Evolutionary conservation across 2,329 filamentous ascomycete genomes (phyloP), one percentile per base, ranked within the genome.

Genomic region (Chrysoporthe cubensis): DNA sequence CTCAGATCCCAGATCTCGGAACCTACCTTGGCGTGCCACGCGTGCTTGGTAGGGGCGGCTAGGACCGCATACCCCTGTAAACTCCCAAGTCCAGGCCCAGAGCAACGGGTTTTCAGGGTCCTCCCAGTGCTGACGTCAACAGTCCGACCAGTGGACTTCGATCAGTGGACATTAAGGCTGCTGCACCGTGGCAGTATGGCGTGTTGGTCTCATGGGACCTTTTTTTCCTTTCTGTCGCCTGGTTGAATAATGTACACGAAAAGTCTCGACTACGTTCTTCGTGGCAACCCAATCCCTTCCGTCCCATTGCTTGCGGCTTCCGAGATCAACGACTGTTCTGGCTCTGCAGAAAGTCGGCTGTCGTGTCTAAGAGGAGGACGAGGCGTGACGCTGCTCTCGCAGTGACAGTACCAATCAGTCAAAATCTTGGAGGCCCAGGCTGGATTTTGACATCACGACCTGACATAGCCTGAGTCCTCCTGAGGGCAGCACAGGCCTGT

Each of bases 151-250:
- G 54, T 57, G 16, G 26, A 26, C 26, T 26, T 26, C 26, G 26
- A 26, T 26, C 26, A 26, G 26, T 26, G 26, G 26, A 26, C 26
- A 26, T 26, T 26, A 26, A 26, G 52, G 32, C 32, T 57, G 52
- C 14, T 34, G 52, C 52, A 11, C 26, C 26, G 26, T 56, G 21
- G 9, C 8, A 6, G 52, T 34, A 37, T 32, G n/a, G 50, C 50
- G 21, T 46, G 44, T 46, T 37, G 21, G 60, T 65, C 54, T 69
- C 63, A 13, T 42, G 14, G 4, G 48, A 54, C 61, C 62, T 57
- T 44, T 64, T 32, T 34, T 42, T 7, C 11, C 21, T 54, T 54
- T 54, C 26, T 57, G 6, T 34, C 34, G n/a, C 52, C 26, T 34
- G 21, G 14, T 57, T 57, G 52, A 9, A 9, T 40, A 57, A 57